Percentiles rank a stretch among this genome's conserved stretches.
These are phyloP conservation scores for Acanthamoeba lenticulata DNA, from an alignment of 208 protist species.

Conservation along the genomic window DNA sequence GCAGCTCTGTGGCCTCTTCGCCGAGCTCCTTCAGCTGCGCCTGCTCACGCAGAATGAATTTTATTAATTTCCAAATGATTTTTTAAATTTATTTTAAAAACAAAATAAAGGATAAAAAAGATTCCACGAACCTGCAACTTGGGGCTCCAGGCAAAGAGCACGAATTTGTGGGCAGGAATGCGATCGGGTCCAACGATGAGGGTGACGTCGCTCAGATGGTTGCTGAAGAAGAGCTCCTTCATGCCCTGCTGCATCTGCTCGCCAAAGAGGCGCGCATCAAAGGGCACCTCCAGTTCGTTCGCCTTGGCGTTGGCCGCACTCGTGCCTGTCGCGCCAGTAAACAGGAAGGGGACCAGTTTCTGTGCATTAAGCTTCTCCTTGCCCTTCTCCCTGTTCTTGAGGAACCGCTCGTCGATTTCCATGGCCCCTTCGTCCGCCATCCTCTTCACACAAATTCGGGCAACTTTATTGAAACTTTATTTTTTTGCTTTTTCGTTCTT, in stretches of 20 bases:
- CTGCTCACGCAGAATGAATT: neutral
- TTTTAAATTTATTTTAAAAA: neutral
- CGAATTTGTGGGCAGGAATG: conserved; percentile 50
- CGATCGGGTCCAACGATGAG: conserved; percentile 1
- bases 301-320: neutral
- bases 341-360: neutral
- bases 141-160: conserved; percentile 42
- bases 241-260: conserved; percentile 22
- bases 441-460: neutral
- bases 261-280: conserved; percentile 28
- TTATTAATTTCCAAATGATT: too few relatives aligned
- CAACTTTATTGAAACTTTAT: too few relatives aligned
- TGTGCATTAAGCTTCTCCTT: neutral
- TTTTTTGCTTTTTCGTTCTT: neutral
- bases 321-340: neutral
- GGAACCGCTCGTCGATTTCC: neutral
- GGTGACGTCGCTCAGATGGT: conserved; percentile 35
- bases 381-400: neutral
- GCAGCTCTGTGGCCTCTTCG: neutral
- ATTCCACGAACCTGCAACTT: neutral
- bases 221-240: conserved; percentile 61
- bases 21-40: neutral
- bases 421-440: neutral
- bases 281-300: neutral
- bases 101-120: neutral